phyloP scores from a whole-genome alignment of 2,329 filamentous ascomycete species.

The Chrysoporthe austroafricana region DNA sequence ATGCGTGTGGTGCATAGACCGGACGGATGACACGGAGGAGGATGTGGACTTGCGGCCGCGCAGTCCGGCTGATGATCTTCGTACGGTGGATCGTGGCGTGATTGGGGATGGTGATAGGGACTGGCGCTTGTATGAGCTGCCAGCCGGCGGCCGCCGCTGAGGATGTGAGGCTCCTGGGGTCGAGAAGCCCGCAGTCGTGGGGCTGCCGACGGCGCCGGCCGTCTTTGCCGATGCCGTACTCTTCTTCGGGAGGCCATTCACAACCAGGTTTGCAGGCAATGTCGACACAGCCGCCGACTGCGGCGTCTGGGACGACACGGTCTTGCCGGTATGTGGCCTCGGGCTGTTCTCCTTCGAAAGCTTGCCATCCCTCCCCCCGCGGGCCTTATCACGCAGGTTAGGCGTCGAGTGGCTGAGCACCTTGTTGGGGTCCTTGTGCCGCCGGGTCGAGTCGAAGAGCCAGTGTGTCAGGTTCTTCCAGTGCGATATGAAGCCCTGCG shows the following conservation, averaged over 20 bases:
- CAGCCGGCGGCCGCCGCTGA: conserved; percentile 39
- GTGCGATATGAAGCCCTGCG: conserved; percentile 61
- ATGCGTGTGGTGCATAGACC: conserved; percentile 75
- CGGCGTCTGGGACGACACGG: conserved; percentile 47
- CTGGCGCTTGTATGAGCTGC: conserved; percentile 66
- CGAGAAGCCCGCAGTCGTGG: conserved; percentile 38
- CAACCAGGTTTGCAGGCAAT: conserved; percentile 55
- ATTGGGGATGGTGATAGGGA: conserved; percentile 86
- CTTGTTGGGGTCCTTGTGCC: conserved; percentile 53
- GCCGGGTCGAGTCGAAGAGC: conserved; percentile 62
- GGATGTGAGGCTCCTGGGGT: conserved; percentile 26
- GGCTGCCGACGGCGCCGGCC: conserved; percentile 35
- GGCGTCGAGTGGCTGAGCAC: conserved; percentile 62
- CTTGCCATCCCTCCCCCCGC: conserved; percentile 44
- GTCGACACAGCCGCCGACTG: conserved; percentile 44
- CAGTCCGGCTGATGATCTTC: conserved; percentile 80
- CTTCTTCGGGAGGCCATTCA: conserved; percentile 50
- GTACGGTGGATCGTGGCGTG: conserved; percentile 84
- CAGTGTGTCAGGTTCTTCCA: conserved; percentile 69
- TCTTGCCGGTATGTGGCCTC: conserved; percentile 64
- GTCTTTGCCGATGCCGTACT: conserved; percentile 23
- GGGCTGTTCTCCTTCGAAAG: conserved; percentile 57
- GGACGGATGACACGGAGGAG: conserved; percentile 89
- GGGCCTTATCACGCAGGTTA: conserved; percentile 58
- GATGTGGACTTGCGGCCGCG: conserved; percentile 94